Evolutionary conservation across 164 flowering plant species (phyloP), one percentile per base, ranked within the genome.

Genomic region (Buxus sempervirens): DNA sequence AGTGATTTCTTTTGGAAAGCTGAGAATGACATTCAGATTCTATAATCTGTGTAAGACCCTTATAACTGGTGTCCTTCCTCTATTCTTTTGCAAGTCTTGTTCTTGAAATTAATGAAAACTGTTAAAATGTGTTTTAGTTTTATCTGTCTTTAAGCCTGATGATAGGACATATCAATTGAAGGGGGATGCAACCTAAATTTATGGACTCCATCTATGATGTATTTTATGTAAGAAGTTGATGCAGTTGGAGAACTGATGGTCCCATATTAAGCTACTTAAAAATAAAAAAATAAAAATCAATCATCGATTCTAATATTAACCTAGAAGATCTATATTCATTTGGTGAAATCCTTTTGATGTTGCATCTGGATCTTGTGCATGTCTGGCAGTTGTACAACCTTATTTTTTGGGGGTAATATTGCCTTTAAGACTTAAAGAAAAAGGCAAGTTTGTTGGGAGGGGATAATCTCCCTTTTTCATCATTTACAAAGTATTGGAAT

Each of bases 241-340:
- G 2, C 51, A 15, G 18, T 45, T 15, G 51, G 51, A 45, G n/a
- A n/a, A n/a, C 12, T 45, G 18, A 45, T 15, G 5, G 2, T 45
- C 51, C 51, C 2, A 4, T 45, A 45, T 45, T 5, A 45, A n/a
- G n/a, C n/a, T n/a, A n/a, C n/a, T n/a, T n/a, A n/a, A n/a, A n/a
- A n/a, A n/a, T n/a, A n/a, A n/a, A n/a, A n/a, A n/a, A 45, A 45
- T 10, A 45, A 45, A 45, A 45, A 45, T 45, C 51, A 45, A 5
- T 15, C 18, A 15, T 45, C 51, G 12, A 15, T 45, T 45, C 18
- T 10, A 10, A 10, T 54, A 5, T 36, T 4, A 21, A 42, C 38
- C 23, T 60, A 19, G 63, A n/a, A 60, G 20, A 60, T 60, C n/a
- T 60, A 60, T 22, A 32, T 60, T 48, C 32, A 8, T 60, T n/a